Conservation (phyloP, 2,329 filamentous ascomycete genomes). For the Fusarium haematococcum region DNA sequence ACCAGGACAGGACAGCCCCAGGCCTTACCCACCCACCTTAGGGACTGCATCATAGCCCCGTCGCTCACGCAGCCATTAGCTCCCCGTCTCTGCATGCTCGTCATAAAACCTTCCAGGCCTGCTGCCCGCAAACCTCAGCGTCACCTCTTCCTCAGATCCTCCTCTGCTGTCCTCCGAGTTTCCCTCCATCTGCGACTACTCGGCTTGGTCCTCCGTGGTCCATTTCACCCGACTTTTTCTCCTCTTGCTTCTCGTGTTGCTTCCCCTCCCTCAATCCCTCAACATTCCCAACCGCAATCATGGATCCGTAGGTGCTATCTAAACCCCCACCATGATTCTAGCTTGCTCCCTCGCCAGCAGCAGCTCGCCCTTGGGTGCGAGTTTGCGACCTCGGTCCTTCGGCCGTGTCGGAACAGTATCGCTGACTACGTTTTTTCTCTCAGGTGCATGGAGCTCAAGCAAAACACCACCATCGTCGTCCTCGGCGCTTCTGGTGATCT, state of each 20-base stretch:
- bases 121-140: constrained; percentile 35
- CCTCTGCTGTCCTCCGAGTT: constrained; percentile 28
- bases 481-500: constrained; percentile 97
- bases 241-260: constrained; percentile 14
- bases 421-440: constrained; percentile 23
- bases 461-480: constrained; percentile 97
- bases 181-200: constrained; percentile 15
- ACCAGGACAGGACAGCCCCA: neutral
- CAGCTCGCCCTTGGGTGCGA: constrained; percentile 29
- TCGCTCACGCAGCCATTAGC: constrained; percentile 43
- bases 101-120: constrained; percentile 47
- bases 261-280: constrained; percentile 13
- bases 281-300: constrained; percentile 37
- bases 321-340: constrained; percentile 41
- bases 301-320: constrained; percentile 44
- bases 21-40: constrained; percentile 31
- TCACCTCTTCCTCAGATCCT: constrained; percentile 40
- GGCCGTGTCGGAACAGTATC: constrained; percentile 5
- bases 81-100: constrained; percentile 42
- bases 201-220: constrained; percentile 20
- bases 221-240: constrained; percentile 9
- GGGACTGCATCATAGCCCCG: constrained; percentile 47
- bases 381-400: neutral
- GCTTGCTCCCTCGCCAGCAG: constrained; percentile 26
- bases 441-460: constrained; percentile 89